A percentile compares a stretch with the other conserved stretches of the same genome.
phyloP scores from a whole-genome alignment of 2,329 filamentous ascomycete genomes.

The Trichoderma sp. region DNA sequence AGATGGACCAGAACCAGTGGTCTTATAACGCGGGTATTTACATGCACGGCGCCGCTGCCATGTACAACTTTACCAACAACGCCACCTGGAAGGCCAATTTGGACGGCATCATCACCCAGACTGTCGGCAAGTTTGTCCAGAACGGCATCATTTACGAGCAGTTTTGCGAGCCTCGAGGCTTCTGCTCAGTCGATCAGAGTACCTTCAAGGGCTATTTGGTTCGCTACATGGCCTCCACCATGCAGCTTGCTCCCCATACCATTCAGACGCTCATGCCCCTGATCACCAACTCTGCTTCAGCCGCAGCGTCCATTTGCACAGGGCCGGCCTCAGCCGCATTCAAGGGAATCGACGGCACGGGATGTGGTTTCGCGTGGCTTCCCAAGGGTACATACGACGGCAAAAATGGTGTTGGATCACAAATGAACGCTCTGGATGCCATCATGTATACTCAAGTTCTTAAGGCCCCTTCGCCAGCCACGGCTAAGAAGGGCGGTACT shows the following conservation, averaged over 20 bases:
- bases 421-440: slow-evolving; percentile 67
- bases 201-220: slow-evolving; percentile 76
- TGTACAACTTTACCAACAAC: slow-evolving; percentile 61
- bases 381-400: slow-evolving; percentile 56
- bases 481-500: slow-evolving; percentile 59
- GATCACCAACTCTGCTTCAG: slow-evolving; percentile 52
- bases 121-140: slow-evolving; percentile 56
- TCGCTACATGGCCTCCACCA: slow-evolving; percentile 63
- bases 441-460: slow-evolving; percentile 61
- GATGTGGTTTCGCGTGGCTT: slow-evolving; percentile 70
- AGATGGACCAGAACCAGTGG: slow-evolving; percentile 63
- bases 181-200: slow-evolving; percentile 71
- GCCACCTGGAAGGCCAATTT: slow-evolving; percentile 59
- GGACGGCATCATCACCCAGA: slow-evolving; percentile 56
- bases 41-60: slow-evolving; percentile 61
- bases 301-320: slow-evolving; percentile 54
- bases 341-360: slow-evolving; percentile 56
- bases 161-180: slow-evolving; percentile 61
- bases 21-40: slow-evolving; percentile 70
- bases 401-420: slow-evolving; percentile 63
- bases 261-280: slow-evolving; percentile 51
- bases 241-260: slow-evolving; percentile 57
- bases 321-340: slow-evolving; percentile 48
- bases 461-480: slow-evolving; percentile 47
- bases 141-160: slow-evolving; percentile 61